Evolutionary conservation across 1,284 basidiomycete genomes (phyloP).

Genomic region (Chondrostereum purpureum): DNA sequence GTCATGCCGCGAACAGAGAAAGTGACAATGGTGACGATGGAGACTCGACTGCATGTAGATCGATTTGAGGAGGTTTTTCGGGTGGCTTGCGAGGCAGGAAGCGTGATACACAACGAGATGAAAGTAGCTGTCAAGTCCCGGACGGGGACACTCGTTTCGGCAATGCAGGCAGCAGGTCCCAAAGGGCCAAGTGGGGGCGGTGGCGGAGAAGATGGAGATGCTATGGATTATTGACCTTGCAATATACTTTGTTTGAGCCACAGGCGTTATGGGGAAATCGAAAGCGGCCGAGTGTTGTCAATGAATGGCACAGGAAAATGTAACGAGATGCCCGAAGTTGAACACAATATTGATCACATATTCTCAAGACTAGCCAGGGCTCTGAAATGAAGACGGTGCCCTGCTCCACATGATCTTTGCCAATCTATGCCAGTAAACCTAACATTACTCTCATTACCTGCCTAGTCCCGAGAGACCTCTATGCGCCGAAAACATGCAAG

Average conservation of each 20-base stretch:
- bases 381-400: too few species aligned
- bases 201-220: slow-evolving; percentile 24
- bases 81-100: slow-evolving; percentile 73
- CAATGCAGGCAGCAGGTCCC: slow-evolving; percentile 26
- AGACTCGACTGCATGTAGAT: slow-evolving; percentile 91
- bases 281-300: too few species aligned
- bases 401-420: background rate
- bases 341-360: too few species aligned
- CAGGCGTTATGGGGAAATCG: background rate
- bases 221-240: slow-evolving; percentile 26
- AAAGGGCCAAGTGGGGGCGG: slow-evolving; percentile 18
- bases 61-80: slow-evolving; percentile 86
- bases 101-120: slow-evolving; percentile 83
- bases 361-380: too few species aligned
- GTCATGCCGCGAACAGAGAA: slow-evolving; percentile 79
- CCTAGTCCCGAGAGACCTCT: slow-evolving; percentile 31
- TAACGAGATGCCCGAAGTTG: too few species aligned
- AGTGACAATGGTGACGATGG: slow-evolving; percentile 87
- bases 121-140: slow-evolving; percentile 61
- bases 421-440: background rate
- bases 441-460: slow-evolving; percentile 11
- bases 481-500: slow-evolving; percentile 76
- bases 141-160: slow-evolving; percentile 55
- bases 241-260: too few species aligned
- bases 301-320: too few species aligned